phyloP scores from a whole-genome alignment of 768 basidiomycete species.

The Kwoniella mangroviensis region DNA sequence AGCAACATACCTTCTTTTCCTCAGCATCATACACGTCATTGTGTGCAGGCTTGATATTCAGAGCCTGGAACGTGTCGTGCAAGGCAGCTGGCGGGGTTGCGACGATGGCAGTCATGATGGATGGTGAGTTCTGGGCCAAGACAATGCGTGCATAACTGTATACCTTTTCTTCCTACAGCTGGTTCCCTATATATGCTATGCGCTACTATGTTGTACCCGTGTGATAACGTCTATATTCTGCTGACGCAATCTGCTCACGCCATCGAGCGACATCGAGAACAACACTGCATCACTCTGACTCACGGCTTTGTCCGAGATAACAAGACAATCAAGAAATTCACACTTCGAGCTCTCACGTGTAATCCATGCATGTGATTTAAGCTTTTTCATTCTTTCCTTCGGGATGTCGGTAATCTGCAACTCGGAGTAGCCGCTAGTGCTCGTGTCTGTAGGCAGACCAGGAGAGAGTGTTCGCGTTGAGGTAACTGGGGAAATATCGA shows the following conservation, averaged over 20 bases:
- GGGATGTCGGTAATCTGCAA: neutral
- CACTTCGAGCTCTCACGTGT: neutral
- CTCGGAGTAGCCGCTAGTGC: too few relatives aligned
- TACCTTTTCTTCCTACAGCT: neutral
- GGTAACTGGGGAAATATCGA: neutral
- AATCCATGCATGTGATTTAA: neutral
- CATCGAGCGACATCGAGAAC: slow-evolving; percentile 6
- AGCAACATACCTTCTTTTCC: slow-evolving; percentile 3
- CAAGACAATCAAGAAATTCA: neutral
- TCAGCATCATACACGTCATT: slow-evolving; percentile 4
- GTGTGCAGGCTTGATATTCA: neutral
- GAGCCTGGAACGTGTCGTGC: neutral
- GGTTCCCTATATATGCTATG: neutral
- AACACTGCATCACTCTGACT: neutral
- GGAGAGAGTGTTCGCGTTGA: neutral
- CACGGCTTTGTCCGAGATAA: neutral
- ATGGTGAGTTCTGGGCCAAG: neutral
- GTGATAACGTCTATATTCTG: neutral
- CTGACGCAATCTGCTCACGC: slow-evolving; percentile 11
- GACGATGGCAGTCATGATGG: neutral
- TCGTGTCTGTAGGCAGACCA: too few relatives aligned
- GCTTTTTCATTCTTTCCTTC: neutral
- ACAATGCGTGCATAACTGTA: too few relatives aligned
- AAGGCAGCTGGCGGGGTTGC: neutral
- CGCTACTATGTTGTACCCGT: neutral